A percentile compares a stretch with the other conserved stretches of the same genome.
These are phyloP conservation scores for Aurifilum marmelostoma DNA, from an alignment of 2,329 filamentous ascomycete genomes.

Conservation along the genomic window DNA sequence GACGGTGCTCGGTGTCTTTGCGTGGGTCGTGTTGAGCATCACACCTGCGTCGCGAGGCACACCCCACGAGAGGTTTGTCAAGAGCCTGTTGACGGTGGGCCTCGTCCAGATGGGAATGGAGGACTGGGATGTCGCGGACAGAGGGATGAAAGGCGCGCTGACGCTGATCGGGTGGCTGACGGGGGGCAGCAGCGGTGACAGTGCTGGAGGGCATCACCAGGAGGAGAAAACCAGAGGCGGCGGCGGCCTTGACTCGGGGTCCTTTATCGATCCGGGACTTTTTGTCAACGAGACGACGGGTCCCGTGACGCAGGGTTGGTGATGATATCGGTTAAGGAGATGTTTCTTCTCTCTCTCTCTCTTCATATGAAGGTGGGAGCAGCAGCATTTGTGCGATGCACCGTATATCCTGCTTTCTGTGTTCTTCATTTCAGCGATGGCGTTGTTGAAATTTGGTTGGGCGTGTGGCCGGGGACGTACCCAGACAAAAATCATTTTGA, in stretches of 20 bases:
- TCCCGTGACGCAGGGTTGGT: not conserved
- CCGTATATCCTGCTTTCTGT: not conserved
- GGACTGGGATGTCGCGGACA: constrained; percentile 50
- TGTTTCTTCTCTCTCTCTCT: not conserved
- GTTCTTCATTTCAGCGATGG: not conserved
- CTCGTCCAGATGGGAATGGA: constrained; percentile 52
- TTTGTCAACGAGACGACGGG: not conserved
- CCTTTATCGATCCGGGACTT: constrained; percentile 3
- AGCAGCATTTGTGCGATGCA: not conserved
- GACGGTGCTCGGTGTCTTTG: constrained; percentile 50
- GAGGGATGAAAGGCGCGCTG: constrained; percentile 42
- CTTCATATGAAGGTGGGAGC: not conserved
- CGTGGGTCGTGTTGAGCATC: constrained; percentile 51
- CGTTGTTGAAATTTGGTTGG: not conserved
- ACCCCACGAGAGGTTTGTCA: constrained; percentile 49
- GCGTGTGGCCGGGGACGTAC: not conserved
- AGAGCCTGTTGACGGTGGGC: constrained; percentile 48
- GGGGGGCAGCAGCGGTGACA: constrained; percentile 22
- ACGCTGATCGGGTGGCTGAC: constrained; percentile 49
- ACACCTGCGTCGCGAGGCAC: constrained; percentile 44
- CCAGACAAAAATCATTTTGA: not conserved
- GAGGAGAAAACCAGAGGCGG: constrained; percentile 4
- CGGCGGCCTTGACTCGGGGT: not conserved
- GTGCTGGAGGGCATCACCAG: not conserved
- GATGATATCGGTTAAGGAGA: not conserved